Percentiles rank a stretch among this genome's conserved stretches.
Evolutionary conservation across 2,329 filamentous ascomycete species (phyloP).

Genomic region (Epicoccum nigrum): DNA sequence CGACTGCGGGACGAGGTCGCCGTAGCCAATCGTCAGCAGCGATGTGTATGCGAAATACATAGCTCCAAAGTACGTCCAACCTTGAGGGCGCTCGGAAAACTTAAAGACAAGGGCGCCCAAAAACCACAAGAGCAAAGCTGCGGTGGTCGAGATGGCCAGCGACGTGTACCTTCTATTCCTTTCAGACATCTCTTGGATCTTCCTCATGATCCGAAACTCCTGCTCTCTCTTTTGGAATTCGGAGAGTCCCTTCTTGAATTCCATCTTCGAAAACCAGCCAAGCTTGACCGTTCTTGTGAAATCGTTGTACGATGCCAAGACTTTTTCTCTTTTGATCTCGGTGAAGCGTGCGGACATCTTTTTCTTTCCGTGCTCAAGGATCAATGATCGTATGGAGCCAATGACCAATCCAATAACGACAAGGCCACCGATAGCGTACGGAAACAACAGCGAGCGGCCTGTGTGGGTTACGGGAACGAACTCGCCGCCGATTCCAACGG

Average conservation of each 20-base stretch:
- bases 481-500: conserved; percentile 60
- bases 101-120: conserved; percentile 59
- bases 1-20: conserved; percentile 54
- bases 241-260: conserved; percentile 47
- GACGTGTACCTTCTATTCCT: conserved; percentile 49
- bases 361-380: conserved; percentile 58
- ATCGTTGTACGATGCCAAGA: conserved; percentile 48
- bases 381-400: conserved; percentile 58
- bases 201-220: conserved; percentile 55
- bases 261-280: conserved; percentile 48
- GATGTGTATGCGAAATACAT: conserved; percentile 62
- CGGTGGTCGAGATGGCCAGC: conserved; percentile 48
- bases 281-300: conserved; percentile 52
- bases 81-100: conserved; percentile 52
- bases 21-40: conserved; percentile 63
- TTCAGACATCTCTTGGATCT: conserved; percentile 47
- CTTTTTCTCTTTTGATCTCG: conserved; percentile 55
- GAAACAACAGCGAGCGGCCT: conserved; percentile 59
- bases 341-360: conserved; percentile 58
- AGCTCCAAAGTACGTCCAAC: conserved; percentile 59
- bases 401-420: conserved; percentile 62
- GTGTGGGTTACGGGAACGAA: conserved; percentile 57
- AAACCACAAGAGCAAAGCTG: conserved; percentile 52
- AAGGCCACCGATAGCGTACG: conserved; percentile 62
- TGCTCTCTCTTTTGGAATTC: conserved; percentile 54